A percentile compares a stretch with the other conserved stretches of the same genome.
phyloP scores from a whole-genome alignment of 1,284 basidiomycete genomes.

The Hemileia vastatrix region DNA sequence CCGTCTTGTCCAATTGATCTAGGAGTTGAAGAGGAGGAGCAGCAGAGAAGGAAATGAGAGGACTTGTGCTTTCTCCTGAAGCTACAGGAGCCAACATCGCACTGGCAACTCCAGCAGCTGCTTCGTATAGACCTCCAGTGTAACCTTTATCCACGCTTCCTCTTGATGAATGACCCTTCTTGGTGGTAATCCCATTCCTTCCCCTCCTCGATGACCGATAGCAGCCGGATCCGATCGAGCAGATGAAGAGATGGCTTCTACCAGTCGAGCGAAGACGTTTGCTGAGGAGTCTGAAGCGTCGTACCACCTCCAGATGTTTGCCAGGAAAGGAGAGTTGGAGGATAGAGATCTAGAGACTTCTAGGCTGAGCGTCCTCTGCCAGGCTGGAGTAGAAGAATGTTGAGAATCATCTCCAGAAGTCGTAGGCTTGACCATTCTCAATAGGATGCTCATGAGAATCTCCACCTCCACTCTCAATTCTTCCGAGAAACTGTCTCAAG shows the following conservation, averaged over 20 bases:
- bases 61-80: neutral
- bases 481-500: conserved; percentile 79
- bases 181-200: neutral
- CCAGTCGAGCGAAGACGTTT: conserved; percentile 66
- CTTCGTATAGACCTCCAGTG: conserved; percentile 34
- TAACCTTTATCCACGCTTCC: conserved; percentile 28
- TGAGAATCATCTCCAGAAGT: too few relatives aligned
- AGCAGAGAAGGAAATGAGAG: conserved; percentile 27
- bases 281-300: conserved; percentile 52
- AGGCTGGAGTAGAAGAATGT: too few relatives aligned
- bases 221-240: conserved; percentile 22
- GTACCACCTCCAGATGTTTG: conserved; percentile 67
- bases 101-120: conserved; percentile 35
- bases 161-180: neutral
- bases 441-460: too few relatives aligned
- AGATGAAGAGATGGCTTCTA: conserved; percentile 73
- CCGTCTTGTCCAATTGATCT: conserved; percentile 92
- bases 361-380: conserved; percentile 39
- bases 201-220: conserved; percentile 9
- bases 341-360: conserved; percentile 54
- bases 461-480: too few relatives aligned
- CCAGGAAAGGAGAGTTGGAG: conserved; percentile 67
- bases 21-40: conserved; percentile 56
- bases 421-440: too few relatives aligned
- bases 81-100: conserved; percentile 17